Evolutionary conservation across 352 stramenopile genomes (phyloP).

Genomic region (Globisporangium alternatum): DNA sequence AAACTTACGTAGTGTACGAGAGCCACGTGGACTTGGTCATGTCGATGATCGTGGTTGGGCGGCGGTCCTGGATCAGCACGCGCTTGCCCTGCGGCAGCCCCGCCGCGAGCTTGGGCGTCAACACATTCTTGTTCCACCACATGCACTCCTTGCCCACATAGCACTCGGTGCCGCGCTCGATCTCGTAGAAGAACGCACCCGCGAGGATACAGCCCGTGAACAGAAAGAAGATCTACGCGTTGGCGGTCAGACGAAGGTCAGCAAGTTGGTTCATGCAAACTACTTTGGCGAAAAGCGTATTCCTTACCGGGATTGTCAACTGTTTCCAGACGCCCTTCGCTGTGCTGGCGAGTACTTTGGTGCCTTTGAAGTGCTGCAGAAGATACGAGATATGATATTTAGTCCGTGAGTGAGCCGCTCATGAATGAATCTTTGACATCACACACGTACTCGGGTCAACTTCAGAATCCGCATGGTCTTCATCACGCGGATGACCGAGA

Average conservation of each 20-base stretch:
- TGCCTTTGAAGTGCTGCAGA: slow-evolving; percentile 61
- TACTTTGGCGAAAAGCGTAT: no score
- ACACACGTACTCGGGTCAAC: slow-evolving; percentile 39
- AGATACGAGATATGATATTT: neutral
- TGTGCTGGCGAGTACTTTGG: slow-evolving; percentile 59
- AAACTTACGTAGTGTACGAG: slow-evolving; percentile 53
- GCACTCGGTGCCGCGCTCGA: slow-evolving; percentile 68
- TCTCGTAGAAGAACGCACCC: slow-evolving; percentile 66
- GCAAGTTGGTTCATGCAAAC: neutral
- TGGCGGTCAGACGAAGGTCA: neutral
- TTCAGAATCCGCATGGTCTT: slow-evolving; percentile 81
- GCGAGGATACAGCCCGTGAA: slow-evolving; percentile 63
- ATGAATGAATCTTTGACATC: neutral
- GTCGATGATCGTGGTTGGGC: slow-evolving; percentile 46
- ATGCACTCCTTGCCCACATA: slow-evolving; percentile 50
- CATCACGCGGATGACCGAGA: slow-evolving; percentile 62
- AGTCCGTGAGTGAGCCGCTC: neutral
- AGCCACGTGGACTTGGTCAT: slow-evolving; percentile 76
- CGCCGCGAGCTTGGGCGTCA: slow-evolving; percentile 37
- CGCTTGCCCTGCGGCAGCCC: slow-evolving; percentile 53
- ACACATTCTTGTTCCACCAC: slow-evolving; percentile 57
- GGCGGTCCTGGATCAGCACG: slow-evolving; percentile 57
- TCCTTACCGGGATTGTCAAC: slow-evolving; percentile 56
- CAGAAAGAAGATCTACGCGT: slow-evolving; percentile 65
- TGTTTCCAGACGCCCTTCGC: slow-evolving; percentile 52